These are phyloP conservation scores for Trichoderma virens DNA, from an alignment of 495 filamentous ascomycete species.

Conservation along the genomic window DNA sequence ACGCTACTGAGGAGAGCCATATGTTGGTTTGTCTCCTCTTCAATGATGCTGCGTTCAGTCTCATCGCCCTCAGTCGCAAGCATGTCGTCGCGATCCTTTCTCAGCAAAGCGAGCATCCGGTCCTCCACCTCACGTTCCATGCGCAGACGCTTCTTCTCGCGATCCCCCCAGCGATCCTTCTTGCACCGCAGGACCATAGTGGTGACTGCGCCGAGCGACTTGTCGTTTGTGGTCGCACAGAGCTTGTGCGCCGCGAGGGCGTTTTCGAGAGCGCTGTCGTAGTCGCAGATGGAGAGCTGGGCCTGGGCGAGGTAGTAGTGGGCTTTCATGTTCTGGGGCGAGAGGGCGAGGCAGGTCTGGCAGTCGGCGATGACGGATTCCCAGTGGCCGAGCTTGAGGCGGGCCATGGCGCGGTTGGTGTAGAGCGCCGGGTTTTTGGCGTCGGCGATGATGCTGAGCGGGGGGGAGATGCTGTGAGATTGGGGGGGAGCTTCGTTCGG, in stretches of 20 bases:
- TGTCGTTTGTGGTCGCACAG: constrained; percentile 51
- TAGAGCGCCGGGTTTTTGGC: constrained; percentile 55
- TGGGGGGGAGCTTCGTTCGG: constrained; percentile 9
- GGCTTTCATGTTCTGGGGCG: constrained; percentile 66
- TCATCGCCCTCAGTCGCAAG: constrained; percentile 24
- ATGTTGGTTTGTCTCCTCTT: constrained; percentile 52
- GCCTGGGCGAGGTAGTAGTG: constrained; percentile 79
- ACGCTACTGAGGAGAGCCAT: constrained; percentile 48
- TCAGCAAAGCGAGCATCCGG: constrained; percentile 40
- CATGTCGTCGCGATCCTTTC: constrained; percentile 22
- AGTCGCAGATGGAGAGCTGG: constrained; percentile 64
- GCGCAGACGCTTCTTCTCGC: constrained; percentile 39
- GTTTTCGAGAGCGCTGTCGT: constrained; percentile 63
- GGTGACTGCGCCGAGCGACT: constrained; percentile 58
- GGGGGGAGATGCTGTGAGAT: background rate
- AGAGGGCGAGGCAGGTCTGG: constrained; percentile 59
- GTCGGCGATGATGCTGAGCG: constrained; percentile 48
- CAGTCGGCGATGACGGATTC: constrained; percentile 78
- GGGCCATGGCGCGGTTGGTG: constrained; percentile 86
- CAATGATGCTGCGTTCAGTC: constrained; percentile 44
- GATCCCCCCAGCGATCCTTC: constrained; percentile 61
- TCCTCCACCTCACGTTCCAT: constrained; percentile 46
- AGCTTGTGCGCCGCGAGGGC: constrained; percentile 67
- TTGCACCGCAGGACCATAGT: constrained; percentile 66
- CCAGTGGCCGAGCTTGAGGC: constrained; percentile 63